These are phyloP conservation scores for Extremus antarcticus DNA, from an alignment of 495 filamentous ascomycete species.

Conservation along the genomic window DNA sequence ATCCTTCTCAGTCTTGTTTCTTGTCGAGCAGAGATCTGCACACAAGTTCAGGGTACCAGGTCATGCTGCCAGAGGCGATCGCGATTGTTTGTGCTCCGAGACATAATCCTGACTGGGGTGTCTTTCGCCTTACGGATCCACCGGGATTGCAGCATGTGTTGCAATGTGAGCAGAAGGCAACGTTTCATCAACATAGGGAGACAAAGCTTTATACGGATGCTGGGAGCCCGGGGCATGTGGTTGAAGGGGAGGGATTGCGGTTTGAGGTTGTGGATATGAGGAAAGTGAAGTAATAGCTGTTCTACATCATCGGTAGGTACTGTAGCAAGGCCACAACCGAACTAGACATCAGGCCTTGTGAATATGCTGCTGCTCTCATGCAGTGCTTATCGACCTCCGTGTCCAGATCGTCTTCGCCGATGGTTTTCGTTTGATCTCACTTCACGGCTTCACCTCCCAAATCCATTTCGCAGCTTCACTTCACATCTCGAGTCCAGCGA, in stretches of 20 bases:
- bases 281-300: not conserved
- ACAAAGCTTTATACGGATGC: constrained; percentile 77
- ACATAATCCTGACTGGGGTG: constrained; percentile 71
- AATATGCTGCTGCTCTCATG: no score
- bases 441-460: no score
- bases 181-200: constrained; percentile 75
- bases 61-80: constrained; percentile 89
- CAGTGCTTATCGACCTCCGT: no score
- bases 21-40: constrained; percentile 92
- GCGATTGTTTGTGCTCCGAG: constrained; percentile 92
- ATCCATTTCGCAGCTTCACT: no score
- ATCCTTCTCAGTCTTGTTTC: constrained; percentile 93
- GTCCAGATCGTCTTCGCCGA: no score
- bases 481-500: no score
- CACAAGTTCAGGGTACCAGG: constrained; percentile 85
- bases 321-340: no score
- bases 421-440: no score
- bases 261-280: constrained; percentile 75
- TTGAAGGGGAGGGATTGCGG: constrained; percentile 59
- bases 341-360: no score
- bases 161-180: constrained; percentile 57
- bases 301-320: not conserved
- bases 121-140: constrained; percentile 86
- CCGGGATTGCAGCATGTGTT: constrained; percentile 74
- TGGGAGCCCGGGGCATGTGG: constrained; percentile 71